Conservation (phyloP, 805 yeast species). For the Nakazawaea ishiwadae region DNA sequence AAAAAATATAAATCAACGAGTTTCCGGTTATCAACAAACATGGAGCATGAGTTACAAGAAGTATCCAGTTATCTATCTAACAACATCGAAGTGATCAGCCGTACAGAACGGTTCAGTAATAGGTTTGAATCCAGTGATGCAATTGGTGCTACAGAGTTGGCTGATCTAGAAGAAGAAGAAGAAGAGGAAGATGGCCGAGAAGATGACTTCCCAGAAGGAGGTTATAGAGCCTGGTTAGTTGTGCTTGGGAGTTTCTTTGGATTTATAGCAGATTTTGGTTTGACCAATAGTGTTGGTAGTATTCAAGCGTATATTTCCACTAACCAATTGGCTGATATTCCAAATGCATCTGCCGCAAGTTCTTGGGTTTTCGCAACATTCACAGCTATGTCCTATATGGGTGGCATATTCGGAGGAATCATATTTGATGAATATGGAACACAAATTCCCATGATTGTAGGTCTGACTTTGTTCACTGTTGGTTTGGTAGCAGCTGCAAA, state of each 20-base stretch:
- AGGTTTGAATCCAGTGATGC: too few relatives aligned
- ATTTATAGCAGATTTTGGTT: slow-evolving; percentile 47
- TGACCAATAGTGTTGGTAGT: slow-evolving; percentile 57
- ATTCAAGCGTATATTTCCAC: slow-evolving; percentile 54
- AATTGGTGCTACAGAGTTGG: neutral
- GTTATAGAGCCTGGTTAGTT: slow-evolving; percentile 48
- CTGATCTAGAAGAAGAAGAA: neutral
- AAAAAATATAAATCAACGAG: too few relatives aligned
- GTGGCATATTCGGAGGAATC: slow-evolving; percentile 51
- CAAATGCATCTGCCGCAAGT: slow-evolving; percentile 36
- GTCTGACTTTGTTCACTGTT: slow-evolving; percentile 35
- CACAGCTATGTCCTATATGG: slow-evolving; percentile 41
- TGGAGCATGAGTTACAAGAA: too few relatives aligned
- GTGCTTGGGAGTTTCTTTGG: slow-evolving; percentile 58
- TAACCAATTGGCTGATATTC: slow-evolving; percentile 44
- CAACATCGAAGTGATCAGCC: too few relatives aligned
- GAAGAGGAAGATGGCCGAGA: slow-evolving; percentile 1
- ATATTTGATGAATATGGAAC: slow-evolving; percentile 53
- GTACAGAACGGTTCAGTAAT: too few relatives aligned
- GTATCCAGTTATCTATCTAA: too few relatives aligned
- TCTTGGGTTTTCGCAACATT: slow-evolving; percentile 66
- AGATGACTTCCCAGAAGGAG: slow-evolving; percentile 52
- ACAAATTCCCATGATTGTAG: slow-evolving; percentile 33
- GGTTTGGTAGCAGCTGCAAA: slow-evolving; percentile 53
- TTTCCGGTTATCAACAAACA: too few relatives aligned